Base-by-base conservation (phyloP, 345 rosid species). In the Theobroma cacao region DNA sequence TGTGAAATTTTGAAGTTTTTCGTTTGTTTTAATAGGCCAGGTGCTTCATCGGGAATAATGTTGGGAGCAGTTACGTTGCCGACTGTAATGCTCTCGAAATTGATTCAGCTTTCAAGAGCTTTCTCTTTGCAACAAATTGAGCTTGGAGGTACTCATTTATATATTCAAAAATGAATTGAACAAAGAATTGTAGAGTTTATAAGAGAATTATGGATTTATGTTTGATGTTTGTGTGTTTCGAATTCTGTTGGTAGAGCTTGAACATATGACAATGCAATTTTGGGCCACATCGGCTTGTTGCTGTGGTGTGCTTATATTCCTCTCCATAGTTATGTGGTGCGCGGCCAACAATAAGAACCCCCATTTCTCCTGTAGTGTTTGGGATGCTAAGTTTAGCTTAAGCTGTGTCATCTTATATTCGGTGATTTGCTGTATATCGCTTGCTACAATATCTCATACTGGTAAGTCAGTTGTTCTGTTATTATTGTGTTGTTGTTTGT, bases 51-150 rank as follows among this genome's bases (percentile, higher is more conserved):
- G 5, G 99, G 99, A 82, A 91, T 96, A 75, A 81, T 94, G 61
- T 81, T 96, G 0, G 98, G 97, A 69, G 92, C 97, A 15, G 91
- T 91, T 45, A 91, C 98, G 41, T 88, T 96, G 79, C 97, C 99
- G 0, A 61, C 91, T 63, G 86, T 96, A 48, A 88, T 92, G 87
- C 76, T 96, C 20, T 90, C 97, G 1, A 94, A 90, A 84, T 64
- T 94, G 79, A 81, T 90, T 31, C 99, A 92, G 90, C 86, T 91
- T 26, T 84, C 90, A 15, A 87, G 99, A 86, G 97, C 93, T 18
- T 74, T 84, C 13, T 79, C 86, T 6, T 14, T 86, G 56, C 84
- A 89, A 14, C 82, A 87, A 83, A 84, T 87, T 83, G 80, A 88
- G 43, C 81, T 22, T 74, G 88, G 87, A 76, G 98, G 97, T 91